Evolutionary conservation across 805 yeast species (phyloP), one percentile per base, ranked within the genome.

Genomic region (Komagataella pseudopastoris): DNA sequence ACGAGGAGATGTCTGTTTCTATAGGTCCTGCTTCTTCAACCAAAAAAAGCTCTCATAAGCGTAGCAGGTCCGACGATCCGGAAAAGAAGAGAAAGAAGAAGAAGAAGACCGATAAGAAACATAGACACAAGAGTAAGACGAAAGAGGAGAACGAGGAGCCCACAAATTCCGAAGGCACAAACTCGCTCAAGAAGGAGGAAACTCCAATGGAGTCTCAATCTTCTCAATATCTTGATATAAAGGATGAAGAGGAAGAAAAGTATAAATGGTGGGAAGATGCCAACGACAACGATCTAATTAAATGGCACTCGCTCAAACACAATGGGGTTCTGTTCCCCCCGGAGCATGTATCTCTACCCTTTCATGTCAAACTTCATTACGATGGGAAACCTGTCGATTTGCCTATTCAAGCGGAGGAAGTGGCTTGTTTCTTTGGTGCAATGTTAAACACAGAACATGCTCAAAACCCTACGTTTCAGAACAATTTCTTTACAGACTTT

Each of bases 291-390:
- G 91, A 84, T 36, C 78, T 83, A 46, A 73, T 82, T 51, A 88
- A 88, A 62, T 91, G 99, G 99, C 83, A 80, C 22, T 77, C 89
- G 1, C 69, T 91, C 50, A 88, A 79, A 55, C 99, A 91, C 63
- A 81, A 77, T 56, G 99, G 99, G 59, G 96, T 91, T 10, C 68
- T 90, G 36, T 91, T 91, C 60, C 97, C 99, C 2, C 97, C 98
- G 0, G 84, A 80, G 2, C 91, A 91, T 64, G 90, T 84, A 61
- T 89, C 93, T 3, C 68, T 91, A 47, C 98, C 98, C 0, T 69
- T 77, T 4, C 75, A 78, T 59, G 85, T 90, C 45, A 87, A 85
- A 61, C 59, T 91, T 51, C 74, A 78, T 53, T 90, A 91, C 60
- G 84, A 85, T 57, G 88, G 87, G 0, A 74, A 77, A 56, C 86